Evolutionary conservation across 352 stramenopile species (phyloP).

Genomic region (Globisporangium spiculum): DNA sequence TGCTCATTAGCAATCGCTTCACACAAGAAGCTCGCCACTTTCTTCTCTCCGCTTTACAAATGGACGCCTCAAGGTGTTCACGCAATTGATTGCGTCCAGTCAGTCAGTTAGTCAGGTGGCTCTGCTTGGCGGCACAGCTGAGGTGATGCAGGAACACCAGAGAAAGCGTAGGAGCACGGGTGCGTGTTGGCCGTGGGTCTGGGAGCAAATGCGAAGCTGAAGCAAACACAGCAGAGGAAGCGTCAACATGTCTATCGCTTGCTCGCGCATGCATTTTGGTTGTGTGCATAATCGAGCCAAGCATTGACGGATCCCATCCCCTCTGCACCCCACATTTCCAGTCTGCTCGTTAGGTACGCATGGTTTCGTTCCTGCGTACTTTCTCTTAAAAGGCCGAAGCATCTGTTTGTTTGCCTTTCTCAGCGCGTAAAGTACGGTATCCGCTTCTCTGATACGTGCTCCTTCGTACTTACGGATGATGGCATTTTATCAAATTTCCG

Average conservation of each 20-base stretch:
- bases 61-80: not conserved
- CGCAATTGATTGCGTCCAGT: not conserved
- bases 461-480: not conserved
- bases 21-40: not conserved
- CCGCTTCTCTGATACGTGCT: not conserved
- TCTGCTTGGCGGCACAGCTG: not conserved
- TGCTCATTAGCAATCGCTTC: not conserved
- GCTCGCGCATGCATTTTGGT: not conserved
- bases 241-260: slow-evolving; percentile 5
- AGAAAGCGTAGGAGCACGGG: not conserved
- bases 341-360: not conserved
- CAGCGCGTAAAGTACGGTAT: not conserved
- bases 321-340: slow-evolving; percentile 11
- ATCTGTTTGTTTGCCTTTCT: not conserved
- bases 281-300: not conserved
- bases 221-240: not conserved
- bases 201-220: not conserved
- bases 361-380: not conserved
- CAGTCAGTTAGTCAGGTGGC: not conserved
- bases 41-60: not conserved
- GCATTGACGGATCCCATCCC: not conserved
- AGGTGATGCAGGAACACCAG: not conserved
- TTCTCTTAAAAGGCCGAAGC: not conserved
- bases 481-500: slow-evolving; percentile 1
- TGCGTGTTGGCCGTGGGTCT: not conserved